These are phyloP conservation scores for Saccharomyces hybrid DNA, from an alignment of 1,139 yeast genomes.

Conservation along the genomic window DNA sequence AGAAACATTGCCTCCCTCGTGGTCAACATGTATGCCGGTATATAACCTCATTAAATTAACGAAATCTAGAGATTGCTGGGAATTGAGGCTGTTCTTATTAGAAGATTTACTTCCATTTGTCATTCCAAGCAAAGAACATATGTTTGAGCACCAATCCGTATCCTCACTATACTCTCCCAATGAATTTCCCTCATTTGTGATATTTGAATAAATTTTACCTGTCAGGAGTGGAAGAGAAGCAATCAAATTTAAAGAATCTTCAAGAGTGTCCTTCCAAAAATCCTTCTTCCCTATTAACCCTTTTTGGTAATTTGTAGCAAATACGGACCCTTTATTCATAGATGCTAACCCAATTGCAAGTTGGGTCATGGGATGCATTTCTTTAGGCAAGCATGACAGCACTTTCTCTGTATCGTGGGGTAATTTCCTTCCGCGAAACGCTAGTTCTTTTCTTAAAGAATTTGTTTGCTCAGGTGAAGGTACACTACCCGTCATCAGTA, in stretches of 20 bases:
- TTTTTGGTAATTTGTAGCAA: constrained; percentile 83
- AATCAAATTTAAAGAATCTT: constrained; percentile 79
- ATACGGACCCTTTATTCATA: constrained; percentile 80
- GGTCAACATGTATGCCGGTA: constrained; percentile 92
- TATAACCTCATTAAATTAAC: constrained; percentile 87
- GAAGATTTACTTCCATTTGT: constrained; percentile 35
- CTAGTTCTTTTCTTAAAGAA: constrained; percentile 72
- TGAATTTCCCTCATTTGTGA: constrained; percentile 77
- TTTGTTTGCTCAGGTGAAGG: constrained; percentile 73
- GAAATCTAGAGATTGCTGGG: constrained; percentile 37
- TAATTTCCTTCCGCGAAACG: constrained; percentile 66
- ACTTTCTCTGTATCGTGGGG: constrained; percentile 82
- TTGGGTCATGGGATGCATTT: constrained; percentile 96
- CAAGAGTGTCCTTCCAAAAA: constrained; percentile 90
- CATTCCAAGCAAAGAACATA: constrained; percentile 72
- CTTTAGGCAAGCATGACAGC: constrained; percentile 74
- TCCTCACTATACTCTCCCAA: constrained; percentile 55
- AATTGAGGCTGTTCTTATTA: constrained; percentile 48
- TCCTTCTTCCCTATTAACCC: constrained; percentile 74
- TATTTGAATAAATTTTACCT: constrained; percentile 87
- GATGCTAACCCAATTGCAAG: constrained; percentile 89
- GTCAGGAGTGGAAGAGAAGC: constrained; percentile 91
- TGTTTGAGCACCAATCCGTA: constrained; percentile 85
- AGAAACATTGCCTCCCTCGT: constrained; percentile 97
- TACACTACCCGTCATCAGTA: constrained; percentile 81